phyloP scores from a whole-genome alignment of 2,329 filamentous ascomycete genomes.

The Trichophyton verrucosum region DNA sequence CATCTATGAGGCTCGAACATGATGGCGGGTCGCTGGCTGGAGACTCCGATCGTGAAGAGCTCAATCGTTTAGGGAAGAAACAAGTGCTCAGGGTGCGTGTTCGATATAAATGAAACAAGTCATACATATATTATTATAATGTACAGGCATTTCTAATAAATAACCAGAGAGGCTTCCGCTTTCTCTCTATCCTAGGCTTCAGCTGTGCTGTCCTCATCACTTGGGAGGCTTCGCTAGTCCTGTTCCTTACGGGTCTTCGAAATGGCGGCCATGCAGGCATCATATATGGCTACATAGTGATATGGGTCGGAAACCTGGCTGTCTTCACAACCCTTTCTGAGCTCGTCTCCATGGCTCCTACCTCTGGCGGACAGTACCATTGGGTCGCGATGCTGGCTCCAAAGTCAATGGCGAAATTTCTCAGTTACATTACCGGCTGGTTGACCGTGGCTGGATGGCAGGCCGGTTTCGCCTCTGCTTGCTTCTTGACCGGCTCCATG shows the following conservation, averaged over 20 bases:
- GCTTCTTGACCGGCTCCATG: conserved; percentile 24
- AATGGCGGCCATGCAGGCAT: conserved; percentile 27
- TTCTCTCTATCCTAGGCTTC: conserved; percentile 28
- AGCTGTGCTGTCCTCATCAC: conserved; percentile 28
- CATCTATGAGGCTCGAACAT: not conserved
- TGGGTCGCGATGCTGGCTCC: conserved; percentile 30
- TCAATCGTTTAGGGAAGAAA: conserved; percentile 32
- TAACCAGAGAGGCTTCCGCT: conserved; percentile 20
- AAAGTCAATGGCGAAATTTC: conserved; percentile 22
- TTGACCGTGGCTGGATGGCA: conserved; percentile 29
- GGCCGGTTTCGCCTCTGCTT: conserved; percentile 24
- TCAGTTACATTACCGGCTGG: conserved; percentile 31
- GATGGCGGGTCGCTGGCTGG: conserved; percentile 2
- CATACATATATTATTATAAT: not conserved
- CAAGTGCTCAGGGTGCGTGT: conserved; percentile 29
- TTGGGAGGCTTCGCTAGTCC: conserved; percentile 23
- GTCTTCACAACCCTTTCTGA: conserved; percentile 31
- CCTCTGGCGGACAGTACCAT: conserved; percentile 30
- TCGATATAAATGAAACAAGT: not conserved
- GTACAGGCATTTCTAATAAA: not conserved
- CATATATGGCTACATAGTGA: conserved; percentile 27
- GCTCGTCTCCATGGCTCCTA: conserved; percentile 30
- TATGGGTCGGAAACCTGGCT: conserved; percentile 27
- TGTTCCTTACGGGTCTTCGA: conserved; percentile 16
- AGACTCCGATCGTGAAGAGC: conserved; percentile 22